Conservation (phyloP, 2,329 filamentous ascomycete genomes). For the Claviceps humidiphila region DNA sequence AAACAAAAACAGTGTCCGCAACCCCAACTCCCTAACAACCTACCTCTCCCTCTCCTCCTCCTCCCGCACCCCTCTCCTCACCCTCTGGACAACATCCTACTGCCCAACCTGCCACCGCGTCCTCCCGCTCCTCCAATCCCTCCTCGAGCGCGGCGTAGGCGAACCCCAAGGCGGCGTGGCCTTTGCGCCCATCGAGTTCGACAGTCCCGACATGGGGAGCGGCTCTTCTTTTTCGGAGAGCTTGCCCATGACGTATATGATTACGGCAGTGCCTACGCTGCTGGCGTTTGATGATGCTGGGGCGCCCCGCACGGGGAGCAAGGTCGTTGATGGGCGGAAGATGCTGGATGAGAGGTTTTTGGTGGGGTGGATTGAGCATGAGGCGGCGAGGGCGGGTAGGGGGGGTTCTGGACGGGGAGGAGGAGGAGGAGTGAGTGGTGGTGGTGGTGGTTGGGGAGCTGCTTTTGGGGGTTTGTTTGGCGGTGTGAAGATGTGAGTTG, state of each 20-base stretch:
- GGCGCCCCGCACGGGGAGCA: slow-evolving; percentile 36
- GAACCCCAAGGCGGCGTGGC: slow-evolving; percentile 42
- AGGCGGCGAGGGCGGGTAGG: slow-evolving; percentile 31
- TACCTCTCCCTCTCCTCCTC: slow-evolving; percentile 43
- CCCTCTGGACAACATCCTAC: slow-evolving; percentile 47
- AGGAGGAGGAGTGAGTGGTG: slow-evolving; percentile 20
- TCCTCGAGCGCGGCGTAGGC: slow-evolving; percentile 38
- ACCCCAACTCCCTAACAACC: slow-evolving; percentile 38
- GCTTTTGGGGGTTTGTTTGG: slow-evolving; percentile 29
- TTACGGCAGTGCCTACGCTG: slow-evolving; percentile 43
- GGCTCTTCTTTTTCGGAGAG: slow-evolving; percentile 14
- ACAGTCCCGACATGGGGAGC: slow-evolving; percentile 42
- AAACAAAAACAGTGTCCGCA: slow-evolving; percentile 32
- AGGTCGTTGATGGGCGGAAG: slow-evolving; percentile 33
- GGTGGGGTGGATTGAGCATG: slow-evolving; percentile 34
- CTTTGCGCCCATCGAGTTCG: slow-evolving; percentile 42
- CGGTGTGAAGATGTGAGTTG: slow-evolving; percentile 11
- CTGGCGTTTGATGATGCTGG: slow-evolving; percentile 44
- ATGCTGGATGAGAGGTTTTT: slow-evolving; percentile 37
- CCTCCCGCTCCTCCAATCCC: slow-evolving; percentile 32
- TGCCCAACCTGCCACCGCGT: slow-evolving; percentile 41
- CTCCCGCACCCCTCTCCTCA: slow-evolving; percentile 41
- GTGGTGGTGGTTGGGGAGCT: slow-evolving; percentile 14
- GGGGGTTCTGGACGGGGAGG: slow-evolving; percentile 27
- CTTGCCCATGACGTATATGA: slow-evolving; percentile 42